These are phyloP conservation scores for Dissophora globulifera DNA, from an alignment of 192 early-diverging fungal species.

Conservation along the genomic window DNA sequence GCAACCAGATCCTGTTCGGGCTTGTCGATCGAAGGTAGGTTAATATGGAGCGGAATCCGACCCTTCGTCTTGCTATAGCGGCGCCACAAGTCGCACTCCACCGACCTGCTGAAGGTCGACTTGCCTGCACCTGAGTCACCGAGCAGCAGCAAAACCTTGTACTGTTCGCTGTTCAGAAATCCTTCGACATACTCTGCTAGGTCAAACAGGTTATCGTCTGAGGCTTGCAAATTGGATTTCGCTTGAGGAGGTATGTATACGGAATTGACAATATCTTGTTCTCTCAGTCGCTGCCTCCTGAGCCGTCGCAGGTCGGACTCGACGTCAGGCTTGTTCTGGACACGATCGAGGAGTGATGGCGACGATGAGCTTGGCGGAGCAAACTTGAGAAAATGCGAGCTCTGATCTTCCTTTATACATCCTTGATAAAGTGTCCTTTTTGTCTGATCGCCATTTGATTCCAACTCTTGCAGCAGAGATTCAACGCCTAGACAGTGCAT, in stretches of 20 bases:
- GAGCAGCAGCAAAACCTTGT: constrained; percentile 5
- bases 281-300: not conserved
- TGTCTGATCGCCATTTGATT: too few relatives aligned
- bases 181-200: not conserved
- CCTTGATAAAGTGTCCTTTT: not conserved
- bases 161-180: not conserved
- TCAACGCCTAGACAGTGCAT: too few relatives aligned
- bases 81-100: constrained; percentile 1
- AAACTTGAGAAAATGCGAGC: not conserved
- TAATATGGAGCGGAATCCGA: constrained; percentile 8
- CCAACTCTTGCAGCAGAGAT: too few relatives aligned
- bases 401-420: not conserved
- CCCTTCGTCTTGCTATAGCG: not conserved
- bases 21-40: not conserved
- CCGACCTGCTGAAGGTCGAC: not conserved
- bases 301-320: not conserved
- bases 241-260: not conserved
- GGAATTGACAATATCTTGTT: not conserved
- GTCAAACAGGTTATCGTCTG: not conserved
- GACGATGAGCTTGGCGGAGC: not conserved
- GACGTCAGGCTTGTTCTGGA: not conserved
- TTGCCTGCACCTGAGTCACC: constrained; percentile 15
- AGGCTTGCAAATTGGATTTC: not conserved
- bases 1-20: constrained; percentile 3
- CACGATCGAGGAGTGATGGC: not conserved